phyloP scores from a whole-genome alignment of 1,139 yeast species.

The Geotrichum australiense region DNA sequence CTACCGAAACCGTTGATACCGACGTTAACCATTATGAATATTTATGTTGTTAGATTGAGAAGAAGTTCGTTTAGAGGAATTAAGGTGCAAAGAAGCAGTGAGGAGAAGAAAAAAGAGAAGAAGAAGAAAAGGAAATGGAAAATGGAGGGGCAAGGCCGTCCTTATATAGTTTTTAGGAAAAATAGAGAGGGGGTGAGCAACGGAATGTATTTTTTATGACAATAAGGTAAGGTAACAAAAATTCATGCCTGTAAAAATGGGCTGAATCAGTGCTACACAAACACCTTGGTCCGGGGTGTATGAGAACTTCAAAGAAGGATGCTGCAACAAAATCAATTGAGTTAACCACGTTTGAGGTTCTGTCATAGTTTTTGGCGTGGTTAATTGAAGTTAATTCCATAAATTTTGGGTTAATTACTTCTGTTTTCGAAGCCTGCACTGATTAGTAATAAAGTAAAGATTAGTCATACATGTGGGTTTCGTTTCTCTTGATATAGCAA shows the following conservation, averaged over 20 bases:
- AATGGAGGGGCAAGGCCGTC: conserved; percentile 12
- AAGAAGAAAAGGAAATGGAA: conserved; percentile 2
- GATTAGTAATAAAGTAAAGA: conserved; percentile 10
- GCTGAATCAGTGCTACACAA: background rate
- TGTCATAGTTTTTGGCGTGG: background rate
- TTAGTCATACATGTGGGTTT: conserved; percentile 9
- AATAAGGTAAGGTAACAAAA: background rate
- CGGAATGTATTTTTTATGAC: background rate
- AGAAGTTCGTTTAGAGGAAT: conserved; percentile 3
- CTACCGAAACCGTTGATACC: conserved; percentile 92
- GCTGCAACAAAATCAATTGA: background rate
- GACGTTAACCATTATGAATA: conserved; percentile 38
- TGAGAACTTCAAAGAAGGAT: background rate
- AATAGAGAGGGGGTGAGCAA: conserved; percentile 4
- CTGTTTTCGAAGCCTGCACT: background rate
- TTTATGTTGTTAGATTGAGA: background rate
- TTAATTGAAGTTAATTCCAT: background rate
- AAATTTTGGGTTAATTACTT: background rate
- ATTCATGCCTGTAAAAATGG: too few relatives aligned
- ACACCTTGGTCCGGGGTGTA: background rate
- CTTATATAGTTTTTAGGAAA: conserved; percentile 11
- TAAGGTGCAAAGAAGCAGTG: too few relatives aligned
- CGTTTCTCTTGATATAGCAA: background rate
- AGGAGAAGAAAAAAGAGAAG: conserved; percentile 5
- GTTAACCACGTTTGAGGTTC: background rate